phyloP scores from a whole-genome alignment of 2,329 filamentous ascomycete genomes.

The Claviceps spartinae region DNA sequence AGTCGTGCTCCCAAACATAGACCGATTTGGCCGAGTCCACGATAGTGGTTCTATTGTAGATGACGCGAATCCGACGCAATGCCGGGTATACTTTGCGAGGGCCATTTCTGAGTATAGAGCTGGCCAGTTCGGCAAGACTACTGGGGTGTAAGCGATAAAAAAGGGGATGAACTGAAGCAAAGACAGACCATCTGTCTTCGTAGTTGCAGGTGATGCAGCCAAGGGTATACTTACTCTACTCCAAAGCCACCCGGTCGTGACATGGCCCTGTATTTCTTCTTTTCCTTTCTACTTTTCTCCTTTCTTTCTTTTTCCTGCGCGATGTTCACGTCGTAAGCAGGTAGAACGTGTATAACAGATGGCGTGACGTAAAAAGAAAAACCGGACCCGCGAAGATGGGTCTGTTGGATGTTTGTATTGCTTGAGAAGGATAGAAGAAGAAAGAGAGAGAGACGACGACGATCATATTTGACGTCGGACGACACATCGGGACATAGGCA shows the following conservation, averaged over 20 bases:
- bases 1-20: slow-evolving; percentile 32
- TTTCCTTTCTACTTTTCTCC: background rate
- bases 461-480: slow-evolving; percentile 2
- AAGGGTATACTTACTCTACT: slow-evolving; percentile 6
- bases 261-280: background rate
- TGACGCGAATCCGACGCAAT: slow-evolving; percentile 20
- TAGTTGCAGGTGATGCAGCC: background rate
- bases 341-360: background rate
- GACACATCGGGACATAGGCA: background rate
- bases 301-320: background rate
- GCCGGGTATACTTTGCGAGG: slow-evolving; percentile 12
- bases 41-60: slow-evolving; percentile 19
- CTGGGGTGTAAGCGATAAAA: background rate
- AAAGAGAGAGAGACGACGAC: background rate
- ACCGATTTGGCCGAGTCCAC: slow-evolving; percentile 24
- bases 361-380: background rate
- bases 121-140: slow-evolving; percentile 17
- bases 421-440: background rate
- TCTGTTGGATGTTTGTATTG: too few relatives aligned
- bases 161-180: background rate
- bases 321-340: background rate
- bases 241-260: slow-evolving; percentile 7
- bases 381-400: background rate
- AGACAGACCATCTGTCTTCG: background rate
- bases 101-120: slow-evolving; percentile 14